Evolutionary conservation across 495 filamentous ascomycete species (phyloP).

Genomic region (Penicillium crystallinum): DNA sequence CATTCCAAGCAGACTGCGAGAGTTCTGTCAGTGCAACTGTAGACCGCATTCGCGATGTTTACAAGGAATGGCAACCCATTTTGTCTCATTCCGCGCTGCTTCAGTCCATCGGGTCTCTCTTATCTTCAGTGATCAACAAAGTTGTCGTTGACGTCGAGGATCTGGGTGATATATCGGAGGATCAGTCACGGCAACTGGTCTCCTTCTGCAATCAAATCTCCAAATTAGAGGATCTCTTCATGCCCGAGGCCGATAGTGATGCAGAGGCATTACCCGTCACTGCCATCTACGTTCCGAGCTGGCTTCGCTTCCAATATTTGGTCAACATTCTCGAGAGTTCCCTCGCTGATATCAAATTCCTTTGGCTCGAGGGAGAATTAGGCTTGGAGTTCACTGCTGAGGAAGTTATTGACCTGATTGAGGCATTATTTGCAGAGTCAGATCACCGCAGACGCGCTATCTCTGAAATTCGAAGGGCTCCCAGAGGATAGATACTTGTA

Average conservation of each 20-base stretch:
- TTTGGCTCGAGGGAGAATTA: constrained; percentile 84
- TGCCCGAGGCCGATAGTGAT: constrained; percentile 44
- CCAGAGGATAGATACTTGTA: constrained; percentile 8
- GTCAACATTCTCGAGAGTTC: constrained; percentile 85
- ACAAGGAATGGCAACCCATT: constrained; percentile 71
- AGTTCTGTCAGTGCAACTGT: constrained; percentile 65
- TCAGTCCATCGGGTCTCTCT: constrained; percentile 77
- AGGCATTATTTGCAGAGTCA: constrained; percentile 87
- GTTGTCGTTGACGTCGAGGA: constrained; percentile 83
- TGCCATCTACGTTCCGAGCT: constrained; percentile 71
- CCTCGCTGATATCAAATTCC: constrained; percentile 77
- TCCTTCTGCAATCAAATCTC: constrained; percentile 67
- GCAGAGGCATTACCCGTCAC: constrained; percentile 57
- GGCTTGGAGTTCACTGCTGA: constrained; percentile 75
- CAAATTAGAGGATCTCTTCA: constrained; percentile 68
- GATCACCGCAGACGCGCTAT: constrained; percentile 70
- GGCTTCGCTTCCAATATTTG: constrained; percentile 88
- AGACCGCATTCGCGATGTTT: constrained; percentile 61
- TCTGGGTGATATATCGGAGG: constrained; percentile 75
- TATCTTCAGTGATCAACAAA: constrained; percentile 74
- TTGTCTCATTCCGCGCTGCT: constrained; percentile 76
- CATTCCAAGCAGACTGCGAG: constrained; percentile 61
- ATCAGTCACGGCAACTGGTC: constrained; percentile 76
- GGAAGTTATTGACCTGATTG: constrained; percentile 84
- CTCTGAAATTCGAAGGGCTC: constrained; percentile 61